Conservation (phyloP, 192 early-diverging fungal species). For the Gonapodya sp. region DNA sequence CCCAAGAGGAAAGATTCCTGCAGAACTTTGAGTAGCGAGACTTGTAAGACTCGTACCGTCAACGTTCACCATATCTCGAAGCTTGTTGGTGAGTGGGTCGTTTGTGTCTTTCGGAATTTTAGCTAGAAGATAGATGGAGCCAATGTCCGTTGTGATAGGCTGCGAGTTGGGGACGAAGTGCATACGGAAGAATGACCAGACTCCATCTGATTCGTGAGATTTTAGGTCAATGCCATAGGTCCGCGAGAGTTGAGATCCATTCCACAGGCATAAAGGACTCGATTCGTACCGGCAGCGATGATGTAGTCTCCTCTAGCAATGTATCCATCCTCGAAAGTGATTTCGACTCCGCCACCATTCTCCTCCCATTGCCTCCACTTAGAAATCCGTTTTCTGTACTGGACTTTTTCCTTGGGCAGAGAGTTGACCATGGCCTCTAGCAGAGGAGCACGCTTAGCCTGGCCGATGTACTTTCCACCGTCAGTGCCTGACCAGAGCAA, state of each 20-base stretch:
- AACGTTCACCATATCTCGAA: background rate
- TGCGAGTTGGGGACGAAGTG: background rate
- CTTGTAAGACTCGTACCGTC: background rate
- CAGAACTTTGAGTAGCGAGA: background rate
- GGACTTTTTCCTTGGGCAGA: background rate
- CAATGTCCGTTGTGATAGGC: background rate
- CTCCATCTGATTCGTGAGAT: background rate
- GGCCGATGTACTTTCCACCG: background rate
- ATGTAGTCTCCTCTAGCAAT: background rate
- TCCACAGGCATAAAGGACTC: no score
- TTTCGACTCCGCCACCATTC: background rate
- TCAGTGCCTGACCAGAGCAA: no score
- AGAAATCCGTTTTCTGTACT: background rate
- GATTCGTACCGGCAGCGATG: background rate
- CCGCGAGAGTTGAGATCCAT: no score
- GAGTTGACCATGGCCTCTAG: background rate
- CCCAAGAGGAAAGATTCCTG: background rate
- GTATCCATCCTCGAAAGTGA: background rate
- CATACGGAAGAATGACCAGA: background rate
- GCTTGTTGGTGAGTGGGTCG: background rate
- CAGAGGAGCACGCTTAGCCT: background rate
- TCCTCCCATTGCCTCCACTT: background rate
- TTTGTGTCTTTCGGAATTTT: background rate
- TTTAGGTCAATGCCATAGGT: no score
- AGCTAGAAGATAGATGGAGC: constrained; percentile 4